A percentile compares a stretch with the other conserved stretches of the same genome.
Evolutionary conservation across 73 alveolate genomes (phyloP).

Genomic region (Paramecium caudatum): DNA sequence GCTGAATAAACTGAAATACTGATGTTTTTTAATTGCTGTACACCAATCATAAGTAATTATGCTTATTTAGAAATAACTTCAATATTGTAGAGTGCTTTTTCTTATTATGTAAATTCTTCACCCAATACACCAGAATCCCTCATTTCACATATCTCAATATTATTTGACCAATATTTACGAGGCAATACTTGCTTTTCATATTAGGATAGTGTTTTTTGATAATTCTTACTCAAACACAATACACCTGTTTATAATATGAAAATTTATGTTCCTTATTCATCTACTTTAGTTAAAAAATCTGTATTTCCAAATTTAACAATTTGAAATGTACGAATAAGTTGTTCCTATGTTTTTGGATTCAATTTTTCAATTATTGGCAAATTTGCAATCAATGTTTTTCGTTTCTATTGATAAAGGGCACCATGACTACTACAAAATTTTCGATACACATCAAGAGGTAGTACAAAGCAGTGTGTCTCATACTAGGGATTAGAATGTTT

Average conservation of each 20-base stretch:
- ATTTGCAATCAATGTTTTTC: background rate
- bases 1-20: background rate
- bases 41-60: background rate
- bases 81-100: slow-evolving; percentile 16
- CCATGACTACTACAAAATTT: slow-evolving; percentile 35
- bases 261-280: background rate
- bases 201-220: background rate
- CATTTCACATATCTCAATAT: slow-evolving; percentile 41
- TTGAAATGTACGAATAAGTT: background rate
- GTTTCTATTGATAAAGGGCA: background rate
- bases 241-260: background rate
- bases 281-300: background rate
- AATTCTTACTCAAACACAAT: background rate
- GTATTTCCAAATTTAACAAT: background rate
- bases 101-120: slow-evolving; percentile 47
- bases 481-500: background rate
- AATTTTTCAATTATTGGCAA: background rate
- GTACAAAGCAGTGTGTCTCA: slow-evolving; percentile 34
- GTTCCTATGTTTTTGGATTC: slow-evolving; percentile 24
- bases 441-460: background rate
- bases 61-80: slow-evolving; percentile 48
- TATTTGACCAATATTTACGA: slow-evolving; percentile 34
- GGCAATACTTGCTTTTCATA: slow-evolving; percentile 41
- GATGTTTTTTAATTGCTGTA: background rate
- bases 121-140: slow-evolving; percentile 51